Evolutionary conservation across 2,329 filamentous ascomycete species (phyloP).

Genomic region (Aspergillus sp.): DNA sequence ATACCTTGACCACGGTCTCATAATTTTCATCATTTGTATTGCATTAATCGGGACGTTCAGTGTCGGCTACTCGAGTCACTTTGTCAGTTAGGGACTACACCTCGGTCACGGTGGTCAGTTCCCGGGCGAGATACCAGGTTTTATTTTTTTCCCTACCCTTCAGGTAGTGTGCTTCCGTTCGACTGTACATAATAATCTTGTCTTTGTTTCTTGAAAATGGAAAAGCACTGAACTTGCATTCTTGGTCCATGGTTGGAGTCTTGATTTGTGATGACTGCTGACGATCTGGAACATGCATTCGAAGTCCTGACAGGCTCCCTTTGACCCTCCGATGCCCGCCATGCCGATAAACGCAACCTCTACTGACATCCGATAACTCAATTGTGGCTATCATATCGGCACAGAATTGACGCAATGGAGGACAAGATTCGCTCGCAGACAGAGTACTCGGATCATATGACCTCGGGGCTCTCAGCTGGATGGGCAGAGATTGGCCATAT

Average conservation of each 20-base stretch:
- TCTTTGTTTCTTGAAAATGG: neutral
- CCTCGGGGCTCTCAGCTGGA: too few relatives aligned
- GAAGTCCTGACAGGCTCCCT: neutral
- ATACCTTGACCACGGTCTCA: neutral
- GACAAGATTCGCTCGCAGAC: too few relatives aligned
- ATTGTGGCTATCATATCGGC: too few relatives aligned
- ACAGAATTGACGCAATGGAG: too few relatives aligned
- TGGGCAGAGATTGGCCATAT: too few relatives aligned
- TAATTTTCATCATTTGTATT: neutral
- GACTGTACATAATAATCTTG: neutral
- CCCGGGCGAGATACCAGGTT: neutral
- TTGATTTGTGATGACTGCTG: neutral
- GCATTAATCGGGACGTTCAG: neutral
- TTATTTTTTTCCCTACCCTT: neutral
- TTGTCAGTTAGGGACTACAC: neutral
- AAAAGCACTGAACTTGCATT: neutral
- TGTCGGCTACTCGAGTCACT: neutral
- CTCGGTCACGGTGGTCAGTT: neutral
- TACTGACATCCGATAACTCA: too few relatives aligned
- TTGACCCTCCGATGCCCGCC: neutral
- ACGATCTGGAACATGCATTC: neutral
- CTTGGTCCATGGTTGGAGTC: neutral
- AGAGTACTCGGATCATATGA: too few relatives aligned
- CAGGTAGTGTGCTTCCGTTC: neutral
- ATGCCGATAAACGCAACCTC: neutral